Base-by-base conservation (phyloP, 2,329 filamentous ascomycete species). In the Neoascochyta sp. region DNA sequence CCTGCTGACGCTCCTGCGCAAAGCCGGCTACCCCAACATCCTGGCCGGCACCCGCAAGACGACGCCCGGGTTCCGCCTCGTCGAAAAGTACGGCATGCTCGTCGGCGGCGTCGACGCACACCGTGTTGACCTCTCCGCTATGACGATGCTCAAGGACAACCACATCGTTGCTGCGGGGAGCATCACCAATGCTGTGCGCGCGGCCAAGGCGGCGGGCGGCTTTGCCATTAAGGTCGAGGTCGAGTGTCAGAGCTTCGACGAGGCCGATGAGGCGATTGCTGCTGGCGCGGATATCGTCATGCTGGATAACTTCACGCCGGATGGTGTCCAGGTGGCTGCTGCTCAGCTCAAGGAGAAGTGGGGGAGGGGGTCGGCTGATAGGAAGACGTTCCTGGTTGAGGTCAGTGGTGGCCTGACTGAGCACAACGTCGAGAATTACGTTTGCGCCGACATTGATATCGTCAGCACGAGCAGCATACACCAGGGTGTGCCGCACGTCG, bases 111-210 rank as follows among this genome's bases (percentile, higher is more conserved):
- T 87, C 10, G 92, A 98, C 65, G 78, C 82, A 3, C 92, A 98
- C 64, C 74, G 92, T 17, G 86, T 95, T 66, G 92, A 98, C 62
- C 71, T 98, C 3, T 68, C 63, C 61, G 78, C 82, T 44, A 96
- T 98, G 92, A 89, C 89, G 34, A 98, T 98, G 92, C 74, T 98
- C 45, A 98, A 98, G 70, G 92, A 98, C 66, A 98, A 98, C 66
- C 92, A 98, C 66, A 83, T 98, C 34, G 95, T 90, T 83, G 87
- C 86, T 41, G 82, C 84, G 31, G 72, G 73, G 15, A 86, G 83
- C 57, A 96, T 98, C 62, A 80, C 83, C 1, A 79, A 84, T 13
- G 92, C 92, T 5, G 89, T 98, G 14, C 70, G 71, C 22, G 86
- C 90, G 2, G 92, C 92, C 14, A 86, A 86, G 60, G 74, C 80